Base-by-base conservation (phyloP, 192 early-diverging fungal genomes). In the Helicostylum pulchrum region DNA sequence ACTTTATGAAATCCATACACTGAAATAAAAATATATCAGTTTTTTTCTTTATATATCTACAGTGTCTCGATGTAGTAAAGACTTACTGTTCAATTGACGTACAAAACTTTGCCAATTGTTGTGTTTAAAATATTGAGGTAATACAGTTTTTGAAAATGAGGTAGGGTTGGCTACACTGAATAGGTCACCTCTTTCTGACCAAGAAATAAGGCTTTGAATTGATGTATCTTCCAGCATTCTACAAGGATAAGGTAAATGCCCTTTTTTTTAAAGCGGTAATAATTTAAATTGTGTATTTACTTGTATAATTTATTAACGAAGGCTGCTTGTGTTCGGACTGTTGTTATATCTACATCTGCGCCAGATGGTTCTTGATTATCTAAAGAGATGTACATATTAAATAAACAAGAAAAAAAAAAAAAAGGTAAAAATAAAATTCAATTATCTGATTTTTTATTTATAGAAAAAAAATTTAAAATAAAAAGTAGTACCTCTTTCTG, bases 61-160 rank as follows among this genome's bases (percentile, higher is more conserved):
- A 32, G 19, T 32, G 17, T 44, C 4, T 11, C 8, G 7, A 47
- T 19, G 15, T 49, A 48, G 30, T 26, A 20, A 8, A 3, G 14
- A 47, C 65, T 50, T 66, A 66, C 65, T 34, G n/a, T 66, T 66
- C 11, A 66, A 45, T 17, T 66, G 65, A 23, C 65, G 54, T 34
- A 66, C 65, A 59, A 66, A 66, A 21, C 65, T 66, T 23, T 55
- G 65, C 65, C 65, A 66, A 30, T 66, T 66, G 12, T 58, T 66
- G 45, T 66, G 65, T 50, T 66, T 66, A 36, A 66, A 66, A 21
- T 66, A 66, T 26, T 48, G 54, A 23, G 65, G 65, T 43, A 66
- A 36, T 17, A 66, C 65, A 23, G 23, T 12, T 17, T 59, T 66
- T 4, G 55, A 55, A 36, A 66, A 66, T 31, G 53, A 7, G 11